phyloP scores from a whole-genome alignment of 176 grass and related monocot genomes.

The Lolium rigidum region DNA sequence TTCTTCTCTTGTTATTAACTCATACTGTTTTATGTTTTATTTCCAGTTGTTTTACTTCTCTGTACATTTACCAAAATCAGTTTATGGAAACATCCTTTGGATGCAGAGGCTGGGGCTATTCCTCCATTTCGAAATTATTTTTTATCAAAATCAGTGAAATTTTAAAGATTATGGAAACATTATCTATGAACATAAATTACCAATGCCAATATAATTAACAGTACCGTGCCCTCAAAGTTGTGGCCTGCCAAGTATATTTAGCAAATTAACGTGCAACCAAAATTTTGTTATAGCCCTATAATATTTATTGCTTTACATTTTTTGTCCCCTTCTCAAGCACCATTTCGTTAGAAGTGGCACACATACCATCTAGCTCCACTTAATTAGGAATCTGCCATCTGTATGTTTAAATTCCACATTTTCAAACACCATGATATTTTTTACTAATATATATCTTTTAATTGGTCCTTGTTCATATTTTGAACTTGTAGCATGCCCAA shows the following conservation, averaged over 20 bases:
- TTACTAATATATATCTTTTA: not conserved
- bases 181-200: conserved; percentile 3
- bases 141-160: not conserved
- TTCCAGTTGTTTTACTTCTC: not conserved
- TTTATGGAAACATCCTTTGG: not conserved
- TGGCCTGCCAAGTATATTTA: not conserved
- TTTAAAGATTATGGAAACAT: not conserved
- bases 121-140: no score
- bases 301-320: not conserved
- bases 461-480: not conserved
- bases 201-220: not conserved
- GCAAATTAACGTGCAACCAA: not conserved
- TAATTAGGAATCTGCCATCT: not conserved
- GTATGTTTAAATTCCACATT: not conserved
- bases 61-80: not conserved
- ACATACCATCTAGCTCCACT: not conserved
- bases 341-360: not conserved
- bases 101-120: no score
- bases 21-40: not conserved
- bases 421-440: not conserved
- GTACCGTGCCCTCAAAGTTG: not conserved
- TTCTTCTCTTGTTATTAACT: not conserved
- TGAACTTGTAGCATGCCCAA: conserved; percentile 65
- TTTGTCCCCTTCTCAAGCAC: not conserved
- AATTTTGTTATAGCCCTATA: not conserved